A percentile compares a stretch with the other conserved stretches of the same genome.
phyloP scores from a whole-genome alignment of 257 asterid species.

The Striga asiatica region DNA sequence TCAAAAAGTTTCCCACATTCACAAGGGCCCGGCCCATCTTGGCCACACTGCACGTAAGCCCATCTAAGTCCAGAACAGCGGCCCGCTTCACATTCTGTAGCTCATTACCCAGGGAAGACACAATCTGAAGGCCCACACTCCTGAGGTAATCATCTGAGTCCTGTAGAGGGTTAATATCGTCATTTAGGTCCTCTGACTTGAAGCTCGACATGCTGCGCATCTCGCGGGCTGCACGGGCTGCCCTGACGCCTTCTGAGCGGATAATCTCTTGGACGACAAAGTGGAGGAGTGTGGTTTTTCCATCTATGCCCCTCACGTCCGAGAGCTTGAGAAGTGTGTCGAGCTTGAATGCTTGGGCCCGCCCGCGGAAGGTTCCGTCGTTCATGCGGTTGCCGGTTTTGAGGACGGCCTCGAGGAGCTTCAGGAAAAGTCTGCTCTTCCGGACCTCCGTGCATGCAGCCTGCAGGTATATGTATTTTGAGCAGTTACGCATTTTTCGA shows the following conservation, averaged over 20 bases:
- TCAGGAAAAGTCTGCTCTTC: constrained; percentile 52
- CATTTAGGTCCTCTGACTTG: constrained; percentile 29
- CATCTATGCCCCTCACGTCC: constrained; percentile 57
- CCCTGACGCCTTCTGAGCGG: constrained; percentile 56
- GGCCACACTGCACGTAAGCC: constrained; percentile 32
- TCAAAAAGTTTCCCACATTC: constrained; percentile 26
- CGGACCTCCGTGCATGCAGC: constrained; percentile 54
- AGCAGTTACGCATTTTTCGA: too few relatives aligned
- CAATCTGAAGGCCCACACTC: constrained; percentile 51
- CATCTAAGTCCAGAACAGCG: constrained; percentile 46
- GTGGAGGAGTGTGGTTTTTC: constrained; percentile 64
- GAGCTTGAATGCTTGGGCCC: constrained; percentile 60
- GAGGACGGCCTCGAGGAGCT: constrained; percentile 74
- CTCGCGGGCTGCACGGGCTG: constrained; percentile 36
- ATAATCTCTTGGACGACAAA: constrained; percentile 72
- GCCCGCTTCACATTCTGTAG: constrained; percentile 48
- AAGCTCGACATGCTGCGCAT: constrained; percentile 49
- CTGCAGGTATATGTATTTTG: too few relatives aligned
- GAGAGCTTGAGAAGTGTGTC: constrained; percentile 58
- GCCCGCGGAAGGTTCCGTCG: constrained; percentile 63
- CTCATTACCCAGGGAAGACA: constrained; percentile 38
- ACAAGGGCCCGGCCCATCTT: constrained; percentile 32
- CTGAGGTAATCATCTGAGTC: constrained; percentile 39
- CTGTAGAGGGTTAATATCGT: constrained; percentile 12
- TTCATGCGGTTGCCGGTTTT: constrained; percentile 77